Base-by-base conservation (phyloP, 352 stramenopile genomes). In the Phytophthora quininea region DNA sequence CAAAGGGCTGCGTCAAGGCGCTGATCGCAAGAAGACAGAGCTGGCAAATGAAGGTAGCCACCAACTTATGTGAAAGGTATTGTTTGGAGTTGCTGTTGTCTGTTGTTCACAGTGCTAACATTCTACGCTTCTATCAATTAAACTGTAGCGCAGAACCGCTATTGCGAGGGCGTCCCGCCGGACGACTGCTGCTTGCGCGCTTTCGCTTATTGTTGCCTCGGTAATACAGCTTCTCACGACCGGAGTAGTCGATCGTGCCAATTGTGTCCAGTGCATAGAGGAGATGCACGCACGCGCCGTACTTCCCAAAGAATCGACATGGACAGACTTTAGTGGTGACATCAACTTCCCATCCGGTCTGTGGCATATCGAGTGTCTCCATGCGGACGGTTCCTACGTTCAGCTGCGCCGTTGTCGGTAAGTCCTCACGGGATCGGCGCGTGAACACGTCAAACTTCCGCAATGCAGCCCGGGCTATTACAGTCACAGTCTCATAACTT, bases 281-380 rank as follows among this genome's bases (percentile, higher is more conserved):
- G 0, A 68, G 14, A 19, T 73, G 64, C 1, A 68, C 40, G 14
- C 64, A 67, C 15, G n/a, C 48, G 2, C 54, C 58, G 7, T n/a
- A 29, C 40, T 67, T 73, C 11, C 46, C 42, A 27, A 27, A 65
- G 8, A 27, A 31, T 3, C 33, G 31, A 15, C 64, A 71, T 10
- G 51, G 64, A 15, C 31, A 71, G 0, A 3, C 30, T 1, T 35
- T 32, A 3, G 5, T 8, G 0, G 19, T 6, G 1, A 55, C 6
- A 27, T 66, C 31, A 1, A 66, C 64, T 8, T 33, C 12, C 59
- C 46, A 68, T 2, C 54, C 64, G 0, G 2, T 35, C 2, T 6
- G 0, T 4, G 58, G 65, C 54, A 64, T 63, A 1, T 30, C 53
- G 2, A 64, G 15, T 2, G 10, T 29, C 37, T 71, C 64, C 57